Evolutionary conservation across 495 filamentous ascomycete genomes (phyloP), one percentile per base, ranked within the genome.

Genomic region (Aspergillus haitiensis): DNA sequence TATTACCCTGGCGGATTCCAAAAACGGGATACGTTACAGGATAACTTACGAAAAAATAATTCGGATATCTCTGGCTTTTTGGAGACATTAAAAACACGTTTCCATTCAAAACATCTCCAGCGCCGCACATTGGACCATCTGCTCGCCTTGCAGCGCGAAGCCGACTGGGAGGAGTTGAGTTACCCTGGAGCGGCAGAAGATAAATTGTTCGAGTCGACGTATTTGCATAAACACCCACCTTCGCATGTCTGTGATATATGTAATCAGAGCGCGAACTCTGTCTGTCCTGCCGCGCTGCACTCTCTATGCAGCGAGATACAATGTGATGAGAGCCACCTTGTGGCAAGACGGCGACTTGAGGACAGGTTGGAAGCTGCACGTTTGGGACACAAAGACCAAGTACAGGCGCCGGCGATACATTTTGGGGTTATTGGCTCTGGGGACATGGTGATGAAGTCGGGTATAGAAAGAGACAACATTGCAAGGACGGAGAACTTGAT

Each of bases 401-500:
- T 40, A n/a, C 37, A 40, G 37, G 47, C 21, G 32, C 47, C 47
- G 13, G 8, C 32, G 18, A 40, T 67, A 27, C 64, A 67, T 45
- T 64, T 59, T 36, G 64, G 64, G n/a, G 16, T 56, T 16, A 62
- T 67, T 42, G 64, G 58, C 0, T 67, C 64, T 0, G 62, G 53
- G 49, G 56, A 67, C 34, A 53, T 55, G 56, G 62, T 67, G 5
- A 67, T 67, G 45, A 64, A 62, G 42, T 13, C 40, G 16, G 64
- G 32, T 6, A 11, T 31, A 18, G 48, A 18, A 0, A 31, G 62
- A 49, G 62, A 67, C 47, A 27, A 39, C 21, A 18, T 78, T n/a
- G 59, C 61, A n/a, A 36, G 34, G 47, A 34, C 59, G 12, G 21
- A 61, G 0, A 50, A 65, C 31, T 57, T 78, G 13, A 55, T 78